A percentile compares a stretch with the other conserved stretches of the same genome.
These are phyloP conservation scores for Irpex sp. DNA, from an alignment of 1,284 basidiomycete species.

Conservation along the genomic window DNA sequence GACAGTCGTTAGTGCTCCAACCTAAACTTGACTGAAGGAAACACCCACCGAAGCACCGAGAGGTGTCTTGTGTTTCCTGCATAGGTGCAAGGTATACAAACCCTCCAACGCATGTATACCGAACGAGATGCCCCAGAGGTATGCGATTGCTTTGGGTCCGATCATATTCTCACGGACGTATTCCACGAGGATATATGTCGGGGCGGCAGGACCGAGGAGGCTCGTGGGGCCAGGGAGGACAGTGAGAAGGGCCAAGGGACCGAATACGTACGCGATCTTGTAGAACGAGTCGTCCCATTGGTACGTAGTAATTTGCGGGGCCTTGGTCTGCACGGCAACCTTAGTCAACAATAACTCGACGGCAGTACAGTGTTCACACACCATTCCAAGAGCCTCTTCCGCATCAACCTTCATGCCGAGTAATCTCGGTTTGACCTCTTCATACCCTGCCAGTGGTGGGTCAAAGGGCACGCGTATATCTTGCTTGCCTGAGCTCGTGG, in stretches of 20 bases:
- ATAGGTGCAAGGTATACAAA: constrained; percentile 51
- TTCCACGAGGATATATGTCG: constrained; percentile 10
- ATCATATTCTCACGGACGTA: neutral
- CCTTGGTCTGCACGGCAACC: constrained; percentile 44
- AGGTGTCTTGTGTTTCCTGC: constrained; percentile 53
- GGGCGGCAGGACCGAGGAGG: constrained; percentile 2
- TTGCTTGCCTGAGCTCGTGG: constrained; percentile 41
- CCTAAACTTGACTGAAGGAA: neutral
- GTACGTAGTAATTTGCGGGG: constrained; percentile 60
- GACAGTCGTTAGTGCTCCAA: neutral
- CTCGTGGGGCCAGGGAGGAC: constrained; percentile 8
- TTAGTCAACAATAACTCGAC: no score
- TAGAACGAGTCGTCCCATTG: constrained; percentile 31
- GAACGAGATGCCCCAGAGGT: constrained; percentile 25
- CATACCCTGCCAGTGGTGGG: constrained; percentile 68
- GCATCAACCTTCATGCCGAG: constrained; percentile 72
- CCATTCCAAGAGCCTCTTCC: constrained; percentile 74
- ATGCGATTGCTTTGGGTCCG: constrained; percentile 13
- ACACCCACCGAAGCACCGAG: constrained; percentile 49
- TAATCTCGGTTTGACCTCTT: constrained; percentile 76
- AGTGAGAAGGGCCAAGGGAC: constrained; percentile 27
- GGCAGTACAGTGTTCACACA: constrained; percentile 28
- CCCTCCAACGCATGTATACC: constrained; percentile 47
- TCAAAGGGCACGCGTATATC: constrained; percentile 56
- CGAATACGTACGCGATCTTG: constrained; percentile 15